Conservation (phyloP, 352 stramenopile genomes). For the Peronosclerospora sorghi region DNA sequence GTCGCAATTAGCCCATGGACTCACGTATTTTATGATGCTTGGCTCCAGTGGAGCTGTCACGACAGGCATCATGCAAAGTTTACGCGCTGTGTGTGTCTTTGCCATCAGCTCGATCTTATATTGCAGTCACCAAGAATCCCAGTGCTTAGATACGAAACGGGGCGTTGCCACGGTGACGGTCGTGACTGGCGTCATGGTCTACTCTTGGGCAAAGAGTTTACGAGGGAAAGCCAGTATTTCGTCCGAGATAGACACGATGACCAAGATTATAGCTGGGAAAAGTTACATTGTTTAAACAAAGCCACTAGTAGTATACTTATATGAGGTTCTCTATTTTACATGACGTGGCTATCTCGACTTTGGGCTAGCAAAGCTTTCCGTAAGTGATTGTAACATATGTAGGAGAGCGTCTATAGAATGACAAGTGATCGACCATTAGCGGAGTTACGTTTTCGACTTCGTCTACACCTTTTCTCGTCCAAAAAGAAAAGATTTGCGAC, state of each 20-base stretch:
- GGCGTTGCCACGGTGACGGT: constrained; percentile 75
- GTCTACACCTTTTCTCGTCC: too few relatives aligned
- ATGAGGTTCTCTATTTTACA: too few relatives aligned
- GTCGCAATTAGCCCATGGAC: constrained; percentile 68
- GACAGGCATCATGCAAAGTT: constrained; percentile 81
- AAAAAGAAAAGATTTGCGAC: too few relatives aligned
- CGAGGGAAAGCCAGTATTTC: constrained; percentile 21
- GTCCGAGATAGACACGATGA: constrained; percentile 15
- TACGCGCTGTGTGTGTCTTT: constrained; percentile 81
- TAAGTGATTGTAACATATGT: too few relatives aligned
- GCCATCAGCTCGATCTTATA: constrained; percentile 74
- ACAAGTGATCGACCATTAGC: too few relatives aligned
- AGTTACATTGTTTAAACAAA: constrained; percentile 61
- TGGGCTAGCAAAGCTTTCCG: too few relatives aligned
- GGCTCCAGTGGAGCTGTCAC: constrained; percentile 71
- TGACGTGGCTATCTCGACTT: too few relatives aligned
- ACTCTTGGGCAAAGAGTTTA: constrained; percentile 77
- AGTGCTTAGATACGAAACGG: constrained; percentile 79
- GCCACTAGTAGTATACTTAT: too few relatives aligned
- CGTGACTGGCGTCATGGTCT: constrained; percentile 72
- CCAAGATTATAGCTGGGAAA: constrained; percentile 49
- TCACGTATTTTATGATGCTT: constrained; percentile 82
- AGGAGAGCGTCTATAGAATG: too few relatives aligned
- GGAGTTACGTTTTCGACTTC: too few relatives aligned
- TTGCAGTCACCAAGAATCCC: constrained; percentile 75